Conservation (phyloP, 805 yeast genomes). For the Hanseniaspora taiwanica region DNA sequence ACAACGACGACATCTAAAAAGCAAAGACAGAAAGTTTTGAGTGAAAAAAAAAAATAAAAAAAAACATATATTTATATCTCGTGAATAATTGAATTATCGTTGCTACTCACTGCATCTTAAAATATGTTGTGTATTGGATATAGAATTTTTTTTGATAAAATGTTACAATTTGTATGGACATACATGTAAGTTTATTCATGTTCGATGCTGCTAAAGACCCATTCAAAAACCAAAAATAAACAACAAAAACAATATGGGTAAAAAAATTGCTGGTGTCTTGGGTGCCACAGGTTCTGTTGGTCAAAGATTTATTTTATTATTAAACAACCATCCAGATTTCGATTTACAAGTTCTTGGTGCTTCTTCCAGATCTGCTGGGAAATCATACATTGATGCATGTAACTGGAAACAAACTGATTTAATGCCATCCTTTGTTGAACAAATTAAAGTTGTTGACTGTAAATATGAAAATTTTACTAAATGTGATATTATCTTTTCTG, state of each 20-base stretch:
- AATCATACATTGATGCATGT: conserved; percentile 69
- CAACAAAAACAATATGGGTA: conserved; percentile 6
- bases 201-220: too few relatives aligned
- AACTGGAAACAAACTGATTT: conserved; percentile 88
- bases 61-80: too few relatives aligned
- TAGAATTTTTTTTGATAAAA: too few relatives aligned
- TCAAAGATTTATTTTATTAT: conserved; percentile 78
- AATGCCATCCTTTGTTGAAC: conserved; percentile 55
- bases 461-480: conserved; percentile 61
- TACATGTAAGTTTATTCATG: too few relatives aligned
- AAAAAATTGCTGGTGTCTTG: conserved; percentile 62
- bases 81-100: too few relatives aligned
- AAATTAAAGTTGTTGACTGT: conserved; percentile 65
- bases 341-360: conserved; percentile 83
- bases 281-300: conserved; percentile 99
- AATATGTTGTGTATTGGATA: too few relatives aligned
- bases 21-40: too few relatives aligned
- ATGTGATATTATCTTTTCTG: conserved; percentile 91
- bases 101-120: too few relatives aligned
- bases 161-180: too few relatives aligned
- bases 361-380: conserved; percentile 87
- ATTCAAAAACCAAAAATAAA: background rate
- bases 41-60: too few relatives aligned
- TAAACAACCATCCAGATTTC: conserved; percentile 82
- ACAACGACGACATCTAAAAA: too few relatives aligned